Base-by-base conservation (phyloP, 2,329 filamentous ascomycete genomes). In the Colletotrichum spaethianum region DNA sequence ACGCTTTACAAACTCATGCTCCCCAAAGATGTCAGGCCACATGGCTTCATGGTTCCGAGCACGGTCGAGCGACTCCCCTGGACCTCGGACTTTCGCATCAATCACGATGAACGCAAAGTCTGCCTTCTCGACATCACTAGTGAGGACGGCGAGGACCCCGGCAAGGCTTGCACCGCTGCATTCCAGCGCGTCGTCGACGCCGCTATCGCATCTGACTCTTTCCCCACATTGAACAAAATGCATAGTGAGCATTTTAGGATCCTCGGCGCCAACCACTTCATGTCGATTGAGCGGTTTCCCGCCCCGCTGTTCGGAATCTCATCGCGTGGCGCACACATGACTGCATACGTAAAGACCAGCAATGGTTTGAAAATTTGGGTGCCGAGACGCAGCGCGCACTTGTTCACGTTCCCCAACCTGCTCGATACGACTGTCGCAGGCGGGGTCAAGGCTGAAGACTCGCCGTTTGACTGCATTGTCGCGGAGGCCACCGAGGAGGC, bases 371-470 rank as follows among this genome's bases (percentile, higher is more conserved):
- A 87, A 75, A 87, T 96, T 38, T 96, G 94, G 94, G 88, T 94
- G 1, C 92, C 94, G 0, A 84, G 91, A 31, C 85, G 94, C 20
- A 89, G 91, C 57, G 84, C 81, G 60, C 88, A 85, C 12, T 92
- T 95, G 77, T 89, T 92, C 79, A 95, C 93, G 0, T 95, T 93
- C 76, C 91, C 91, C 0, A 89, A 90, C 4, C 91, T 93, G 86
- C 85, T 95, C 67, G 94, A 96, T 78, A 96, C 94, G 77, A 93
- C 93, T 8, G 94, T 95, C 18, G 94, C 93, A 0, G 94, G 94
- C 3, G 94, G 94, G 0, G 90, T 95, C 76, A 89, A 91, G 66
- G 89, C 92, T 0, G 88, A 88, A 1, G 90, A 95, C 78, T 84
- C 81, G 2, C 91, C 92, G 0, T 89, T 91, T 40, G 90, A 91